phyloP scores from a whole-genome alignment of 179 eudicot genomes.

The Beta lomatogona region DNA sequence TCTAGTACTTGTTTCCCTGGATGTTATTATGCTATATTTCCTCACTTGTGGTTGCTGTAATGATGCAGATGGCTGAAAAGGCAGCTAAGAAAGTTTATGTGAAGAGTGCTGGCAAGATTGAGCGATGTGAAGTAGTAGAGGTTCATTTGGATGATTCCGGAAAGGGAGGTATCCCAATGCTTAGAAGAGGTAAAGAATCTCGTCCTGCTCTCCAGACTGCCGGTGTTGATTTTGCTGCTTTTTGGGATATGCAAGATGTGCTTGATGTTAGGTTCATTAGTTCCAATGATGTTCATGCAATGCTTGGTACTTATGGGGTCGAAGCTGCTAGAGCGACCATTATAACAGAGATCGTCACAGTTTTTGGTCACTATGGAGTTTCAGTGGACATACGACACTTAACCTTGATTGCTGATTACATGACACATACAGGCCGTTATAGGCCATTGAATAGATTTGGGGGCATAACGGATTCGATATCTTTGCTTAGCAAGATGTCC shows the following conservation, averaged over 20 bases:
- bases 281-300: slow-evolving; percentile 66
- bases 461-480: slow-evolving; percentile 68
- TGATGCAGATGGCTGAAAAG: slow-evolving; percentile 75
- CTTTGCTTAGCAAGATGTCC: slow-evolving; percentile 83
- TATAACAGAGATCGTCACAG: slow-evolving; percentile 72
- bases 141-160: slow-evolving; percentile 41
- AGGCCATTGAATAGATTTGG: slow-evolving; percentile 81
- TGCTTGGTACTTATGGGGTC: slow-evolving; percentile 79
- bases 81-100: slow-evolving; percentile 77
- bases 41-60: not conserved
- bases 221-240: slow-evolving; percentile 72
- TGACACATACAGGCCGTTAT: slow-evolving; percentile 88
- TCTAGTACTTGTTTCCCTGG: not conserved
- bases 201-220: slow-evolving; percentile 78
- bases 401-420: slow-evolving; percentile 79
- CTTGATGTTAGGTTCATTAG: slow-evolving; percentile 68
- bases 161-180: slow-evolving; percentile 52
- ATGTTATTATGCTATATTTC: not conserved
- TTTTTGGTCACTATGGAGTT: slow-evolving; percentile 81
- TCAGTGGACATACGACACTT: slow-evolving; percentile 84
- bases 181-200: slow-evolving; percentile 44
- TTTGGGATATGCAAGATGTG: slow-evolving; percentile 81
- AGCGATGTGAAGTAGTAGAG: slow-evolving; percentile 65
- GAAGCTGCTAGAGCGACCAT: slow-evolving; percentile 91
- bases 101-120: slow-evolving; percentile 77